Evolutionary conservation across 805 yeast species (phyloP).

Genomic region (Yamadazyma scolyti): DNA sequence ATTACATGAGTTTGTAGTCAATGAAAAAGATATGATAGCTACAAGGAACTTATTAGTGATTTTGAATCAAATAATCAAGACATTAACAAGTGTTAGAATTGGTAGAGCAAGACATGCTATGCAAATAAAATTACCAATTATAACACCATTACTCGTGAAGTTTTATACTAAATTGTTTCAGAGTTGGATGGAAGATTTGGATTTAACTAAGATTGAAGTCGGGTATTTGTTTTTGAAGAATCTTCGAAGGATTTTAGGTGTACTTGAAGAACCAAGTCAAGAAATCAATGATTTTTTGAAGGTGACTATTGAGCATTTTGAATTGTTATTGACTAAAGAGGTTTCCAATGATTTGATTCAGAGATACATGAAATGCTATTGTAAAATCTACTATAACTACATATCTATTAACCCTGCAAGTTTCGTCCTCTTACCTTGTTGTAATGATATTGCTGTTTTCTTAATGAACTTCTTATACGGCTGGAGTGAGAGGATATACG

Average conservation of each 20-base stretch:
- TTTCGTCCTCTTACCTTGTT: constrained; percentile 64
- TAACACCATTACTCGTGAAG: constrained; percentile 57
- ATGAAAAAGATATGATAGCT: constrained; percentile 44
- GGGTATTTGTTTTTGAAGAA: constrained; percentile 77
- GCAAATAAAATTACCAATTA: constrained; percentile 64
- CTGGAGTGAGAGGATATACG: constrained; percentile 64
- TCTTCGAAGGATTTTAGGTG: constrained; percentile 55
- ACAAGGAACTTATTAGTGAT: constrained; percentile 63
- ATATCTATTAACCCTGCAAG: constrained; percentile 61
- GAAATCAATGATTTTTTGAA: constrained; percentile 68
- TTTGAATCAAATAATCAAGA: constrained; percentile 74
- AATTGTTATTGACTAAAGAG: constrained; percentile 45
- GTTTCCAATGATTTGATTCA: constrained; percentile 51
- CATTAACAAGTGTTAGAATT: constrained; percentile 69
- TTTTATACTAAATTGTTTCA: constrained; percentile 59
- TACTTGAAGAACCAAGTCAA: constrained; percentile 73
- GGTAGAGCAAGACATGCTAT: constrained; percentile 79
- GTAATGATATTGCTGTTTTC: constrained; percentile 57
- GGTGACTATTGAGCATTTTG: constrained; percentile 55
- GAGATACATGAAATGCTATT: constrained; percentile 68
- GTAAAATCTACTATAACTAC: constrained; percentile 66
- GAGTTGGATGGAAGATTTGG: constrained; percentile 53
- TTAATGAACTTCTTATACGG: constrained; percentile 58
- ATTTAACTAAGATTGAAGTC: constrained; percentile 60
- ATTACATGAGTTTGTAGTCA: constrained; percentile 42